Conservation (phyloP, 257 asterid species). For the Solanum piurae region DNA sequence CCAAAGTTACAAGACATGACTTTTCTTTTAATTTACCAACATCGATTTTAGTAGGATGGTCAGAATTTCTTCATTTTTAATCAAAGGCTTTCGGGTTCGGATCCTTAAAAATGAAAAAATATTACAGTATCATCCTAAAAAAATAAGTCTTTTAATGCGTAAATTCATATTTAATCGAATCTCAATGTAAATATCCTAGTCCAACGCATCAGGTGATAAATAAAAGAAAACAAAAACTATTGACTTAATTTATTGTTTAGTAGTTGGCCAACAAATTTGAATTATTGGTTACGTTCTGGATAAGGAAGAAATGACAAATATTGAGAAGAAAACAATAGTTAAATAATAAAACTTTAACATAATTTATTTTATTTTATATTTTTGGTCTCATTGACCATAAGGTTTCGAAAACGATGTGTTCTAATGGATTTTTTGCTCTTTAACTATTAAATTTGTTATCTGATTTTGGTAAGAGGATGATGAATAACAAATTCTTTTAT, state of each 20-base stretch:
- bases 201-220: rapidly evolving
- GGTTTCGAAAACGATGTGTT: background rate
- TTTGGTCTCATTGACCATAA: background rate
- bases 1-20: background rate
- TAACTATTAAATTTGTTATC: background rate
- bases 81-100: rapidly evolving
- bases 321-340: background rate
- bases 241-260: background rate
- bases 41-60: background rate
- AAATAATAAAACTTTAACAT: background rate
- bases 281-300: background rate
- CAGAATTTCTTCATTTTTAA: rapidly evolving
- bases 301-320: background rate
- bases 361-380: background rate
- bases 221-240: background rate
- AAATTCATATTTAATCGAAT: background rate
- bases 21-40: background rate
- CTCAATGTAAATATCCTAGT: rapidly evolving
- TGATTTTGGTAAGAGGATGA: background rate
- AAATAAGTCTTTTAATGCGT: rapidly evolving
- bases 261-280: background rate
- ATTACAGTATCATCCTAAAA: rapidly evolving
- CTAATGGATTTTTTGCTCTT: background rate
- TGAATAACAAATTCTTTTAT: background rate
- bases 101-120: rapidly evolving